Conservation (phyloP, 768 basidiomycete species). For the Mrakia gelida region DNA sequence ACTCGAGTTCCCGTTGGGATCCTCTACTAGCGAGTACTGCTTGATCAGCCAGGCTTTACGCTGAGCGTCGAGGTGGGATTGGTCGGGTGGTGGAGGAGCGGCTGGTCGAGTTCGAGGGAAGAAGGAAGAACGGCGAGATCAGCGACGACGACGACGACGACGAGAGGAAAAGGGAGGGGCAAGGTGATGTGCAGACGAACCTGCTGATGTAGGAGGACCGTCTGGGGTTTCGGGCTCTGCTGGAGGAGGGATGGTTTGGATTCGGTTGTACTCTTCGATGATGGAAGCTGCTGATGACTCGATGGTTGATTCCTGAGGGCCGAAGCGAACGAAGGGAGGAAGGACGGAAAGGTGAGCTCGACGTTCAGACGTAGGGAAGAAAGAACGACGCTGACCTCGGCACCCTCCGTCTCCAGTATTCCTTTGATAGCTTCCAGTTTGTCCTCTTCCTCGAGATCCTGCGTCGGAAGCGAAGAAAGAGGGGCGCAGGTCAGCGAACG, state of each 20-base stretch:
- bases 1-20: not conserved
- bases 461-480: not conserved
- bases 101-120: not conserved
- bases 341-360: slow-evolving; percentile 4
- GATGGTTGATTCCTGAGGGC: not conserved
- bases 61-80: slow-evolving; percentile 10
- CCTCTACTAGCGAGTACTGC: slow-evolving; percentile 31
- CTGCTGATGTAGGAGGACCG: slow-evolving; percentile 9
- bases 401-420: slow-evolving; percentile 26
- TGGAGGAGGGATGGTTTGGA: slow-evolving; percentile 7
- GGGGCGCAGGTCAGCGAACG: not conserved
- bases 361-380: not conserved
- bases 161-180: not conserved
- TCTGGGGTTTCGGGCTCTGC: slow-evolving; percentile 10
- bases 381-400: slow-evolving; percentile 9
- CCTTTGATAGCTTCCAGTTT: slow-evolving; percentile 32
- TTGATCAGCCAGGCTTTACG: slow-evolving; percentile 16
- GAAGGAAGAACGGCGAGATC: not conserved
- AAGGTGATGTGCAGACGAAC: not conserved
- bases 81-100: slow-evolving; percentile 1
- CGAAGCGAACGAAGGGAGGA: not conserved
- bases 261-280: slow-evolving; percentile 21
- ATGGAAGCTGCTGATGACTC: slow-evolving; percentile 15
- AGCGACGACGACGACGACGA: not conserved
- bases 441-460: slow-evolving; percentile 32